Conservation (phyloP, 768 basidiomycete genomes). For the Serpula lacrymans region DNA sequence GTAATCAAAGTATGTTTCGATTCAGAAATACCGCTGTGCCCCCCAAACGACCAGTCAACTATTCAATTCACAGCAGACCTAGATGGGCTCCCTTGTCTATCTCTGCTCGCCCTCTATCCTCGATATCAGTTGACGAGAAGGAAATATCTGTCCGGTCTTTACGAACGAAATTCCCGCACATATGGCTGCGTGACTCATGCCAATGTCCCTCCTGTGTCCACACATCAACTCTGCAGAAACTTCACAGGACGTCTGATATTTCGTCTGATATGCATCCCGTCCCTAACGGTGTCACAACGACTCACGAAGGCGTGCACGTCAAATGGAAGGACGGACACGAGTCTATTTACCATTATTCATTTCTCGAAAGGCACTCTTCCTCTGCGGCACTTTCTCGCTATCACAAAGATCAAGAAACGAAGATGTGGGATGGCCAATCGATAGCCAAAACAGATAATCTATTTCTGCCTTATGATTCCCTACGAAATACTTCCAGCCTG, state of each 20-base stretch:
- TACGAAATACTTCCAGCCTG: constrained; percentile 44
- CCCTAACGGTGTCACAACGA: constrained; percentile 37
- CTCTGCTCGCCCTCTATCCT: too few relatives aligned
- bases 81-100: too few relatives aligned
- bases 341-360: constrained; percentile 49
- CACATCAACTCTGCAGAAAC: constrained; percentile 73
- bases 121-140: too few relatives aligned
- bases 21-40: too few relatives aligned
- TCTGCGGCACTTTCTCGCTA: constrained; percentile 33
- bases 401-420: constrained; percentile 39
- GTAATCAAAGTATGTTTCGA: too few relatives aligned
- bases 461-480: constrained; percentile 52
- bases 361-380: constrained; percentile 49
- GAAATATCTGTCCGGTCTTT: too few relatives aligned
- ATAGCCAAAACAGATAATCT: constrained; percentile 40
- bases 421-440: constrained; percentile 44
- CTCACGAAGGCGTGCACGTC: constrained; percentile 44
- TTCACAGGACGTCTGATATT: constrained; percentile 68
- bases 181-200: constrained; percentile 87
- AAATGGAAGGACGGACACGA: constrained; percentile 59
- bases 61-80: too few relatives aligned
- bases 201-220: constrained; percentile 71
- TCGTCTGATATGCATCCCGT: constrained; percentile 46
- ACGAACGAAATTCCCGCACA: constrained; percentile 51
- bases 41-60: too few relatives aligned